Evolutionary conservation across 1,284 basidiomycete genomes (phyloP).

Genomic region (Apiotrichum brassicae): DNA sequence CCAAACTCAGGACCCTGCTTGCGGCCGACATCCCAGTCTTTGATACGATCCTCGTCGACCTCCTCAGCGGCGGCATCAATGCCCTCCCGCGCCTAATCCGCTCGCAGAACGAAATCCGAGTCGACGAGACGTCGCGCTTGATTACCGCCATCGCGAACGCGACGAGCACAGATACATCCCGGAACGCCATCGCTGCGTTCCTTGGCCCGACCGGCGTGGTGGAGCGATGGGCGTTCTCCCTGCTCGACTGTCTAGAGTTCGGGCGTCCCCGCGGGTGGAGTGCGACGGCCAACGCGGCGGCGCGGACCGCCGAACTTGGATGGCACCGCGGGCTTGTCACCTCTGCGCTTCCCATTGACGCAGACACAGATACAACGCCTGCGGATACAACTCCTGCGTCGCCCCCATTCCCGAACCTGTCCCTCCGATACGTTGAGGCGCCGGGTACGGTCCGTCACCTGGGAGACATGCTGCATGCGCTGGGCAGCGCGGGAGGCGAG

Average conservation of each 20-base stretch:
- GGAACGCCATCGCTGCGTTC: constrained; percentile 54
- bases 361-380: constrained; percentile 5
- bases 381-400: not conserved
- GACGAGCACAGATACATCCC: constrained; percentile 31
- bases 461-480: constrained; percentile 61
- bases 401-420: constrained; percentile 44
- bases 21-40: constrained; percentile 47
- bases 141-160: constrained; percentile 64
- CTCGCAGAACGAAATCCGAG: constrained; percentile 62
- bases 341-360: constrained; percentile 18
- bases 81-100: constrained; percentile 67
- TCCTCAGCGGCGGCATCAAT: constrained; percentile 57
- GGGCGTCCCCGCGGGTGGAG: constrained; percentile 53
- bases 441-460: constrained; percentile 55
- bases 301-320: constrained; percentile 42
- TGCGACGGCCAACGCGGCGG: constrained; percentile 35
- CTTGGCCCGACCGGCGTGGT: constrained; percentile 75
- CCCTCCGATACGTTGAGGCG: constrained; percentile 59
- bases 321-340: constrained; percentile 32
- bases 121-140: constrained; percentile 60
- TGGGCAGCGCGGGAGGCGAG: constrained; percentile 64
- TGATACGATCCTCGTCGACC: constrained; percentile 48
- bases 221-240: constrained; percentile 79
- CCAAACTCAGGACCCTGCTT: constrained; percentile 53
- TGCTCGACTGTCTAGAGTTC: constrained; percentile 70